phyloP scores from a whole-genome alignment of 768 basidiomycete genomes.

The Kwoniella bestiolae region DNA sequence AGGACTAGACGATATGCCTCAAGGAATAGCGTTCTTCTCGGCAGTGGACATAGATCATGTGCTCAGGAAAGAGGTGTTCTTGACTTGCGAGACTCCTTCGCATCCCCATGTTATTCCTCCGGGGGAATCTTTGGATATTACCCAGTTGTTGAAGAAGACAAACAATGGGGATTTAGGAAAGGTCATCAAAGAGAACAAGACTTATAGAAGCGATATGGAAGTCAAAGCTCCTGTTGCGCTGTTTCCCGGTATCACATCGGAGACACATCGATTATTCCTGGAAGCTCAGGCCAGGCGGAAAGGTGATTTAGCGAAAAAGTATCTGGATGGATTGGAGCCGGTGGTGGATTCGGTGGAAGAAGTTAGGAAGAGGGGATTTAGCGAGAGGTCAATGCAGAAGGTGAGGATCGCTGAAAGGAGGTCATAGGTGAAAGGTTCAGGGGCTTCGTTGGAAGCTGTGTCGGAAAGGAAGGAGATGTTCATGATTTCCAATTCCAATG shows the following conservation, averaged over 20 bases:
- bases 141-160: conserved; percentile 68
- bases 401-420: not conserved
- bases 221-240: conserved; percentile 6
- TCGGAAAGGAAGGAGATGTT: no score
- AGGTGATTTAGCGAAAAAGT: conserved; percentile 18
- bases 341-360: conserved; percentile 3
- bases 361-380: not conserved
- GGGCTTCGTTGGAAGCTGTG: no score
- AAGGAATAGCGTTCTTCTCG: conserved; percentile 95
- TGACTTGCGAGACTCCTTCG: conserved; percentile 93
- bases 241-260: conserved; percentile 21
- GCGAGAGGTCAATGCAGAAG: not conserved
- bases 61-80: conserved; percentile 91
- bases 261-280: conserved; percentile 17
- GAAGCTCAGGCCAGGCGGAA: conserved; percentile 25
- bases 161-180: conserved; percentile 60
- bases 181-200: not conserved
- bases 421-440: not conserved
- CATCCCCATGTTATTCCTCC: conserved; percentile 79
- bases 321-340: conserved; percentile 13
- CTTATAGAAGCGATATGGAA: not conserved
- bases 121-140: conserved; percentile 84
- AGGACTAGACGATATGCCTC: conserved; percentile 95
- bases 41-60: conserved; percentile 91
- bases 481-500: no score